phyloP scores from a whole-genome alignment of 768 basidiomycete genomes.

The Multifurca ochricompacta region DNA sequence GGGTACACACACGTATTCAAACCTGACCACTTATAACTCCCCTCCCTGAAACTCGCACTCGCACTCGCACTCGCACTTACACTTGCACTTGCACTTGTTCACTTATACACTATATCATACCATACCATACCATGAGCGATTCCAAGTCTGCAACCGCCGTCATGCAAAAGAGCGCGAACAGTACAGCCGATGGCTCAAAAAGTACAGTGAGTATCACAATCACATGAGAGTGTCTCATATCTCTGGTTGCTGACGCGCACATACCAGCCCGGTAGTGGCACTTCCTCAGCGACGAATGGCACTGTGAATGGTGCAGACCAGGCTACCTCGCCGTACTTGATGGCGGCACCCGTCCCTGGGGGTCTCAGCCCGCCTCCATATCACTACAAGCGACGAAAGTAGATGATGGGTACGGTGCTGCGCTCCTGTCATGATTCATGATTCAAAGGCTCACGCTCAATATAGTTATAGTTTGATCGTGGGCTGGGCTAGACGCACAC shows the following conservation, averaged over 20 bases:
- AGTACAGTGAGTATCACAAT: slow-evolving; percentile 87
- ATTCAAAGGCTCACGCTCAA: too few species aligned
- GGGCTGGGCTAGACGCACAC: background rate
- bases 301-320: slow-evolving; percentile 1
- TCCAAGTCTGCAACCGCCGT: slow-evolving; percentile 13
- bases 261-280: slow-evolving; percentile 84
- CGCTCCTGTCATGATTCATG: background rate
- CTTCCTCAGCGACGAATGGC: slow-evolving; percentile 38
- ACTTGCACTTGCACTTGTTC: too few species aligned
- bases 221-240: slow-evolving; percentile 85
- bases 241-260: slow-evolving; percentile 90
- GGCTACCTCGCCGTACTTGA: slow-evolving; percentile 12
- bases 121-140: slow-evolving; percentile 4
- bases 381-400: slow-evolving; percentile 16
- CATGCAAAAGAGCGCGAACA: slow-evolving; percentile 14
- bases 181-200: slow-evolving; percentile 47
- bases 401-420: background rate
- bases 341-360: slow-evolving; percentile 15
- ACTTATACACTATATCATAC: too few species aligned
- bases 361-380: slow-evolving; percentile 21
- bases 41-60: background rate
- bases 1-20: background rate
- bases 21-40: background rate
- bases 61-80: too few species aligned
- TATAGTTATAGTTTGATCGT: too few species aligned